Evolutionary conservation across 331 rosid species (phyloP), one percentile per base, ranked within the genome.

Genomic region (Stylosanthes scabra): DNA sequence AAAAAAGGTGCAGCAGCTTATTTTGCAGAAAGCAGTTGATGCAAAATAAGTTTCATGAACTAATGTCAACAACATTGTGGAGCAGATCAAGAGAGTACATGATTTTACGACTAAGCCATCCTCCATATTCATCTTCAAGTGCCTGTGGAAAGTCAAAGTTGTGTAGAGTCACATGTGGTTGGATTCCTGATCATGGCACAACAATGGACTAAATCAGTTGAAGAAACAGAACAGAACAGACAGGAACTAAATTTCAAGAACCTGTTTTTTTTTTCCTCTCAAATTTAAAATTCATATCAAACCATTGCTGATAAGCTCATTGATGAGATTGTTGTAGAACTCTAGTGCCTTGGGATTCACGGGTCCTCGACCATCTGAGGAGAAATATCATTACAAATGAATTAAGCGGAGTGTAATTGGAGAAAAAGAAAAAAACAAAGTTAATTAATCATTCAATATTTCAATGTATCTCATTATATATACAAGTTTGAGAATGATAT

Each of bases 321-420:
- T 76, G 74, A 88, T 88, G 77, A 93, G 90, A 78, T 88, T 93
- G 86, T 88, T 88, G 89, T 90, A 93, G 46, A 82, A 90, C 15
- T 83, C 75, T 27, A 87, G 34, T 62, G 96, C 98, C 75, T 81
- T 88, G 27, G 93, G 96, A 56, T 93, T 93, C 42, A 87, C 44
- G 6, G 90, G 81, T 54, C 90, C 96, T 83, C 83, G 88, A 11
- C 96, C 98, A 80, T 84, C 96, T 89, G 37, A 9, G 34, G 45
- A 42, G 57, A 63, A 67, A 56, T 7, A 44, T 10, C 46, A 50
- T 28, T 50, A 46, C 44, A 9, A 28, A 31, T 12, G 34, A 25
- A 14, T 20, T 27, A 51, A 50, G 31, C 51, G 8, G n/a, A 20
- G 7, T 20, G 62, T 44, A 31, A 20, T 2, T 20, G 3, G 6